Evolutionary conservation across 257 asterid species (phyloP).

Genomic region (Scutellaria galericulata): DNA sequence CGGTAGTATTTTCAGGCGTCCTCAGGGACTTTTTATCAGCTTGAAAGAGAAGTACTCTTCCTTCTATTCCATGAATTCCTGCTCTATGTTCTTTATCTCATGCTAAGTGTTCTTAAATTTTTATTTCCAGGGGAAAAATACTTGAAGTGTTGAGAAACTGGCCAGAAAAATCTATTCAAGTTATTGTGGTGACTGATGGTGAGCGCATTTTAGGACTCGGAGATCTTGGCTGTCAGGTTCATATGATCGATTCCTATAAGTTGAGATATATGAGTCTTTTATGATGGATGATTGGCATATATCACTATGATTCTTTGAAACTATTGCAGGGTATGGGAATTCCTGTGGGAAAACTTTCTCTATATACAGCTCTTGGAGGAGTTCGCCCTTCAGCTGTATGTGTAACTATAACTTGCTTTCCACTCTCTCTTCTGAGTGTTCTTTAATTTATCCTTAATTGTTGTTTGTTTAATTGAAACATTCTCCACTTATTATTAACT

Average conservation of each 20-base stretch:
- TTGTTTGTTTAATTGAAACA: not conserved
- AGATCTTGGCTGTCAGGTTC: conserved; percentile 97
- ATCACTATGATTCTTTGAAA: conserved; percentile 13
- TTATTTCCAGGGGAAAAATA: conserved; percentile 68
- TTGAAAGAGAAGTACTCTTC: conserved; percentile 71
- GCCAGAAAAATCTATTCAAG: conserved; percentile 90
- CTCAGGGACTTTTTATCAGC: conserved; percentile 95
- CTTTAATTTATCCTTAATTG: not conserved
- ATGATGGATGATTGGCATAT: conserved; percentile 15
- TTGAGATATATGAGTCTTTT: conserved; percentile 6
- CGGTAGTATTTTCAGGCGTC: conserved; percentile 89
- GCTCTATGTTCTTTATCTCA: conserved; percentile 19
- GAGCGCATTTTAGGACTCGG: conserved; percentile 97
- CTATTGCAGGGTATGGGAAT: conserved; percentile 91
- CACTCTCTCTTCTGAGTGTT: not conserved
- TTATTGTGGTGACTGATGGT: conserved; percentile 95
- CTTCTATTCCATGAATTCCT: not conserved
- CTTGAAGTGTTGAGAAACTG: conserved; percentile 92
- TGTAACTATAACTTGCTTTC: conserved; percentile 29
- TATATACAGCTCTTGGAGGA: conserved; percentile 95
- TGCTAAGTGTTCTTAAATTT: not conserved
- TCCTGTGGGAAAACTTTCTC: conserved; percentile 95
- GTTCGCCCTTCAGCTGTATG: conserved; percentile 95
- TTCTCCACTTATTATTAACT: conserved; percentile 6
- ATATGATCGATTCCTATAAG: conserved; percentile 3